Base-by-base conservation (phyloP, 1,139 yeast species). In the Groenewaldozyma auringiensis region DNA sequence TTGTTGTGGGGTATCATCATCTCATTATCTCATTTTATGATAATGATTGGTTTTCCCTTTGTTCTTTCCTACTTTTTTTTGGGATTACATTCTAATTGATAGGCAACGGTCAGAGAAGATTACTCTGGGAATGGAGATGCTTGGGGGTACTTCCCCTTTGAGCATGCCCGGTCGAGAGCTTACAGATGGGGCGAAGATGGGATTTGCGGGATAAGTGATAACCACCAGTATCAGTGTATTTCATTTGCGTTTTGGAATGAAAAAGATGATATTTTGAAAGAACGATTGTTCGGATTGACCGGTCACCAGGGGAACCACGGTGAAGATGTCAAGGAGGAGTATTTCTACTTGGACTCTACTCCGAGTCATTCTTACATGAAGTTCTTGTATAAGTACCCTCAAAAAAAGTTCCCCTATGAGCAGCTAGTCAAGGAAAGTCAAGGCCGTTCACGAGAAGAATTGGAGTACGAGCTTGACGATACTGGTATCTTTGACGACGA, bases 171-270 rank as follows among this genome's bases (percentile, higher is more conserved):
- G 53, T 78, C 94, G 22, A 73, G 97, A 59, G 79, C 86, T 16
- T 89, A 85, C 62, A 74, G 97, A 45, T 89, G 97, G 97, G 95
- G 96, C 42, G 97, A 89, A 65, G 97, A 89, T 62, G 97, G 97
- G 2, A 71, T 89, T 56, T 95, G 94, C 8, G 97, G 97, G 45
- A 84, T 87, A 18, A 77, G 86, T 49, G 97, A 89, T 62, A 79
- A 86, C 54, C 89, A 86, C 58, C 96, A 86, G 62, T 66, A 77
- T 58, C 70, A 86, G 45, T 83, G 94, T 62, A 66, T 86, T 53
- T 76, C 87, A 33, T 72, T 88, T 70, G 95, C 89, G 1, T 71
- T 89, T 52, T 89, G 97, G 97, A 89, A 89, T 67, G 96, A 84
- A 50, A 73, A 86, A 57, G 97, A 89, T 64, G 82, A 78, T 37